Percentiles rank a stretch among this genome's conserved stretches.
Conservation (phyloP, 441 rosid species). For the Aquilaria agallochum region DNA sequence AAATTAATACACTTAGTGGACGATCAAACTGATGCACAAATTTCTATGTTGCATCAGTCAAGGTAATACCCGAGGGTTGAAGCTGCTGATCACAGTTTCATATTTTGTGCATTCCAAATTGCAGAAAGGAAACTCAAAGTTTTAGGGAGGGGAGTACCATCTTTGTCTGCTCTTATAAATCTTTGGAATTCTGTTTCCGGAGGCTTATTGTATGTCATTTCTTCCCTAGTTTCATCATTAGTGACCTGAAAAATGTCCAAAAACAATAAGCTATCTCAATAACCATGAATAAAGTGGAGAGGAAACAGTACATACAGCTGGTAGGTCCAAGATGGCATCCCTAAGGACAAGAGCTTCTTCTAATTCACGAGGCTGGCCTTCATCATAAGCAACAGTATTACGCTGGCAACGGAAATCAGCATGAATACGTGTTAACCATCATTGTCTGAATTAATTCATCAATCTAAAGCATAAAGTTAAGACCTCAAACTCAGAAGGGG, state of each 20-base stretch:
- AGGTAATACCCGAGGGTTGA: too few relatives aligned
- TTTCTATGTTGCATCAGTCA: too few relatives aligned
- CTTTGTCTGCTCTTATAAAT: conserved; percentile 61
- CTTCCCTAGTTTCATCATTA: conserved; percentile 45
- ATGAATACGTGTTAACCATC: conserved; percentile 7
- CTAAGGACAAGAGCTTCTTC: conserved; percentile 71
- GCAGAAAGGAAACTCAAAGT: too few relatives aligned
- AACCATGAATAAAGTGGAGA: too few relatives aligned
- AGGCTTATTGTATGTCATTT: conserved; percentile 46
- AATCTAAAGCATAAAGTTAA: conserved; percentile 12
- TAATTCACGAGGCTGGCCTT: conserved; percentile 65
- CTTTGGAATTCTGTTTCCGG: conserved; percentile 85
- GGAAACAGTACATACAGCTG: conserved; percentile 38
- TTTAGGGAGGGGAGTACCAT: conserved; percentile 33
- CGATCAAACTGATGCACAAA: too few relatives aligned
- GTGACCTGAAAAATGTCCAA: conserved; percentile 37
- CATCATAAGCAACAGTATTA: conserved; percentile 84
- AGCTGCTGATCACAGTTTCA: too few relatives aligned
- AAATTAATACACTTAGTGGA: too few relatives aligned
- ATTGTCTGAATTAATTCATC: conserved; percentile 5
- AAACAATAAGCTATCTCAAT: too few relatives aligned
- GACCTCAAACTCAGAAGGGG: conserved; percentile 88
- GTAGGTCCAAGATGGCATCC: conserved; percentile 94
- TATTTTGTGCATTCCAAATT: too few relatives aligned
- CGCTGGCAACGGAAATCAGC: conserved; percentile 50